Conservation (phyloP, 371 early-diverging fungal genomes). For the Smittium mucronatum region DNA sequence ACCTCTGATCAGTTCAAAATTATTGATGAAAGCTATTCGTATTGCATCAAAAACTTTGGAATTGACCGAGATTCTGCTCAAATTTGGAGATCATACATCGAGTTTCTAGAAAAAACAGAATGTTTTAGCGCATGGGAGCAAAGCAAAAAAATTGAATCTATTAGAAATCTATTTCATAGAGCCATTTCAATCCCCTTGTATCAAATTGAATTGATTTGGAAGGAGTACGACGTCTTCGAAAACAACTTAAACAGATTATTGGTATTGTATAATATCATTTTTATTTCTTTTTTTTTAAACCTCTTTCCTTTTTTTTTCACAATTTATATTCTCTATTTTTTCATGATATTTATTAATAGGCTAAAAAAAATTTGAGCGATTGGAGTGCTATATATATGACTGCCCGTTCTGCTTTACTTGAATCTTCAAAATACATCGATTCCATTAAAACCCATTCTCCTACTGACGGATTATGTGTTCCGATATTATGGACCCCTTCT, state of each 20-base stretch:
- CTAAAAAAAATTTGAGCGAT: conserved; percentile 76
- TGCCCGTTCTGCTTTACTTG: conserved; percentile 72
- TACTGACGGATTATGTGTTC: conserved; percentile 44
- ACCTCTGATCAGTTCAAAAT: conserved; percentile 55
- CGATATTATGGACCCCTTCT: conserved; percentile 66
- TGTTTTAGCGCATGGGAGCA: conserved; percentile 75
- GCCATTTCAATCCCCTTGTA: conserved; percentile 74
- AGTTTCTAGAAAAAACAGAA: conserved; percentile 64
- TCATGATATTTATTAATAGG: too few species aligned
- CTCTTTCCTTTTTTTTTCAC: neutral
- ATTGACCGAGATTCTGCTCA: conserved; percentile 77
- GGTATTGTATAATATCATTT: conserved; percentile 37
- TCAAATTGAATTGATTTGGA: conserved; percentile 86
- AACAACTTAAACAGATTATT: conserved; percentile 69
- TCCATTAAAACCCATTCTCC: conserved; percentile 41
- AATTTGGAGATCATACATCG: conserved; percentile 82
- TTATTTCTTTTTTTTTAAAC: too few species aligned
- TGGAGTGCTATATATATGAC: conserved; percentile 81
- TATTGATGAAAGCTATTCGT: conserved; percentile 76
- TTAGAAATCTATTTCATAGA: conserved; percentile 64
- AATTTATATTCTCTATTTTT: neutral
- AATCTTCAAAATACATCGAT: conserved; percentile 61
- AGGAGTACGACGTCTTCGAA: conserved; percentile 89
- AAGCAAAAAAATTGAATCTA: conserved; percentile 73
- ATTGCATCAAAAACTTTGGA: conserved; percentile 74